Evolutionary conservation across 352 stramenopile species (phyloP), one percentile per base, ranked within the genome.

Genomic region (Blastocystis sp.): DNA sequence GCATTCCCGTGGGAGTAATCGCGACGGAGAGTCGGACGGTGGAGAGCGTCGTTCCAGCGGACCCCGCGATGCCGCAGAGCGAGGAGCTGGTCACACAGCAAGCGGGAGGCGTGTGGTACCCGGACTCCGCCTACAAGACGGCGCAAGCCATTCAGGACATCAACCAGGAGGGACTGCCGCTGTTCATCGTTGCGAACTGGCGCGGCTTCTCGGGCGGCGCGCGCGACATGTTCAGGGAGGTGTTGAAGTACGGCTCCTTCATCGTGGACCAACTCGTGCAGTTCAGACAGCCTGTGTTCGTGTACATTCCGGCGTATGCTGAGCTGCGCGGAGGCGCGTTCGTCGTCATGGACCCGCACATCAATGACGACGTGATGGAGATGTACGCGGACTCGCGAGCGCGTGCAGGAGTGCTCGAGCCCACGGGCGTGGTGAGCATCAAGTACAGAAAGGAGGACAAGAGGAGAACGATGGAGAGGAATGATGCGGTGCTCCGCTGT

Each of bases 121-220:
- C 98, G 0, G 98, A 99, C 93, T 99, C 96, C 90, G 97, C 97
- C 26, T 98, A 98, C 95, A 99, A 99, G 94, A 99, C 98, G 45
- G 97, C 97, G 33, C 98, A 98, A 90, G 97, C 97, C 37, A 99
- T 99, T 92, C 95, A 95, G 88, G 98, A 99, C 94, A 99, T 99
- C 92, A 94, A 98, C 90, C 96, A 95, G 33, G 98, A 99, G 91
- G 97, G 98, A 90, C 93, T 99, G 62, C 98, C 98, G 81, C 92
- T 99, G 26, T 98, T 99, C 88, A 98, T 99, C 80, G 97, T 99
- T 82, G 97, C 97, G 60, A 99, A 99, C 94, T 99, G 98, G 98
- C 94, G 98, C 91, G 98, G 98, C 65, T 99, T 99, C 93, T 98
- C 96, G 39, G 98, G 97, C 71, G 97, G 98, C 26, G 97, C 99